Conservation (phyloP, 2,329 filamentous ascomycete species). For the Arthroderma uncinatum region DNA sequence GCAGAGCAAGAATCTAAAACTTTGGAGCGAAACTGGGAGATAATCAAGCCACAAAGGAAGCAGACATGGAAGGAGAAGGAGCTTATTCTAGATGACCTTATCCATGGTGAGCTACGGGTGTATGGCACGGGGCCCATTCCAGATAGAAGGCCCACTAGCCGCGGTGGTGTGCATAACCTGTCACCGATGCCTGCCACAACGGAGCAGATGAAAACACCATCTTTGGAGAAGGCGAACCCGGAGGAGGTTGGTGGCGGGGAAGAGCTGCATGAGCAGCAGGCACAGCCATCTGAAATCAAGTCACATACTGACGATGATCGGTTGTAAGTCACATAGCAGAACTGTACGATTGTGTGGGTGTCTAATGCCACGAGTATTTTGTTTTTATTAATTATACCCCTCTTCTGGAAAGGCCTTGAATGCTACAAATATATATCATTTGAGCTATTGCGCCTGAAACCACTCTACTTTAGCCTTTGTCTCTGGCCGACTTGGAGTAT, state of each 20-base stretch:
- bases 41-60: conserved; percentile 28
- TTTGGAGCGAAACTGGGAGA: conserved; percentile 32
- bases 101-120: conserved; percentile 28
- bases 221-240: not conserved
- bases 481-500: too few relatives aligned
- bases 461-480: not conserved
- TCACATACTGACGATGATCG: not conserved
- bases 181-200: not conserved
- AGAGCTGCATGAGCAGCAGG: not conserved
- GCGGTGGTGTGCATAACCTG: not conserved
- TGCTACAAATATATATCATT: not conserved
- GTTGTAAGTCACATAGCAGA: not conserved
- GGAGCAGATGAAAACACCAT: not conserved
- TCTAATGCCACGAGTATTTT: not conserved
- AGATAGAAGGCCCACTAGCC: not conserved
- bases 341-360: not conserved
- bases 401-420: not conserved
- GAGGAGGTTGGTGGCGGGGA: not conserved
- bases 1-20: conserved; percentile 33
- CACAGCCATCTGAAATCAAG: not conserved
- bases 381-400: not conserved
- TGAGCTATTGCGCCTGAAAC: not conserved
- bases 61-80: conserved; percentile 35
- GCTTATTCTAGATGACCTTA: conserved; percentile 33
- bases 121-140: not conserved